Evolutionary conservation across 352 stramenopile genomes (phyloP).

Genomic region (Lagenidium sp.): DNA sequence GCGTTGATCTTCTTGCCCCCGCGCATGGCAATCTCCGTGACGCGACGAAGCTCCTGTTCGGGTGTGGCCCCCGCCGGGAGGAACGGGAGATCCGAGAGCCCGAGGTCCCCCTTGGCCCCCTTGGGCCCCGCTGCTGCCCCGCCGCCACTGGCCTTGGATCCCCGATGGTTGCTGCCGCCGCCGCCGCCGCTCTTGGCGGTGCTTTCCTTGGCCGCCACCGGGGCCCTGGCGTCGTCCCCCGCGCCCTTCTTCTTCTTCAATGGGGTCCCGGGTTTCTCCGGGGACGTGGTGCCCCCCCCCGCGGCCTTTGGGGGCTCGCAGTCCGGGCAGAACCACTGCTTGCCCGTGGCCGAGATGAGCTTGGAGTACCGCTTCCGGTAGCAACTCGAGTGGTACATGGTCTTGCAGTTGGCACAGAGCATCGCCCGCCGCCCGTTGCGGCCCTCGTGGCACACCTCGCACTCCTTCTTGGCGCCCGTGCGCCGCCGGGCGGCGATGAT

Average conservation of each 20-base stretch:
- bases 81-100: neutral
- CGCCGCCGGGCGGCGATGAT: conserved; percentile 63
- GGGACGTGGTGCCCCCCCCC: conserved; percentile 11
- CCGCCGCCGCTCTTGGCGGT: conserved; percentile 3
- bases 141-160: conserved; percentile 1
- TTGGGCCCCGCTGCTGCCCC: conserved; percentile 1
- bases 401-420: conserved; percentile 70
- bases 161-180: conserved; percentile 2
- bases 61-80: no score
- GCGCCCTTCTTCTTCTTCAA: conserved; percentile 19
- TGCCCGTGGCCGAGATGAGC: conserved; percentile 39
- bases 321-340: conserved; percentile 78
- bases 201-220: neutral
- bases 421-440: conserved; percentile 69
- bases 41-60: conserved; percentile 44
- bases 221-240: conserved; percentile 25
- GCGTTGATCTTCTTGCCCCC: conserved; percentile 63
- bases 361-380: conserved; percentile 75
- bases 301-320: conserved; percentile 63
- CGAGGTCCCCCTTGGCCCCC: neutral
- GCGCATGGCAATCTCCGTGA: conserved; percentile 65
- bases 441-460: conserved; percentile 61
- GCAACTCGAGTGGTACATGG: conserved; percentile 81
- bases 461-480: conserved; percentile 61
- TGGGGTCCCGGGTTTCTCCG: conserved; percentile 28